Evolutionary conservation across 2,329 filamentous ascomycete genomes (phyloP), one percentile per base, ranked within the genome.

Genomic region (Colletotrichum liaoningense): DNA sequence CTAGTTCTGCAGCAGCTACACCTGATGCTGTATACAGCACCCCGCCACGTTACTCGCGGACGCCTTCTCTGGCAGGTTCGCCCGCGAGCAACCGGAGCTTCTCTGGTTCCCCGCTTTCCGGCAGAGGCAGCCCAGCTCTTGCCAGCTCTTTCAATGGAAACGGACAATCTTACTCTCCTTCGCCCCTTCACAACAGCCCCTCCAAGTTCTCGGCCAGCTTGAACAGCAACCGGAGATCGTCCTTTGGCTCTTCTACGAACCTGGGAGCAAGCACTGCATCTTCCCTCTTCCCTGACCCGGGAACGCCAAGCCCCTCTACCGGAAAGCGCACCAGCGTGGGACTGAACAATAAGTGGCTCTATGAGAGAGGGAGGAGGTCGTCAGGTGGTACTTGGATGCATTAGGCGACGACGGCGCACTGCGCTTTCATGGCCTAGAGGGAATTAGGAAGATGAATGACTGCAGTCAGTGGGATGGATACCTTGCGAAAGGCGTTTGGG

Each of bases 281-380:
- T 24, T 73, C 67, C 49, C 67, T 84, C 35, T 90, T 91, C 75
- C 81, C 86, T 24, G 90, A 90, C n/a, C 91, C 93, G 1, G 87
- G 89, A 16, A 92, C 93, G 22, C 93, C 94, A 1, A 95, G 92
- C 75, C 93, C 94, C 1, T 84, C 84, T 6, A 84, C 86, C 6
- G 88, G 89, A 49, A 95, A 93, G 84, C 89, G 91, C 69, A 92
- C 92, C 55, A 95, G 91, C 76, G 91, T 97, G 65, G 91, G 92
- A 0, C 80, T 98, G 79, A 98, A 96, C 83, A 98, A 92, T 85
- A 97, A 97, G 84, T 98, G 96, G 96, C 83, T 98, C 73, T 98
- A 98, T 80, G 95, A 98, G 83, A 94, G 92, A 83, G 93, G 93
- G 78, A 86, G 91, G 80, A 81, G 91, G 80, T 84, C 88, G 77